Evolutionary conservation across 345 rosid genomes (phyloP), one percentile per base, ranked within the genome.

Genomic region (Acer yangbiense): DNA sequence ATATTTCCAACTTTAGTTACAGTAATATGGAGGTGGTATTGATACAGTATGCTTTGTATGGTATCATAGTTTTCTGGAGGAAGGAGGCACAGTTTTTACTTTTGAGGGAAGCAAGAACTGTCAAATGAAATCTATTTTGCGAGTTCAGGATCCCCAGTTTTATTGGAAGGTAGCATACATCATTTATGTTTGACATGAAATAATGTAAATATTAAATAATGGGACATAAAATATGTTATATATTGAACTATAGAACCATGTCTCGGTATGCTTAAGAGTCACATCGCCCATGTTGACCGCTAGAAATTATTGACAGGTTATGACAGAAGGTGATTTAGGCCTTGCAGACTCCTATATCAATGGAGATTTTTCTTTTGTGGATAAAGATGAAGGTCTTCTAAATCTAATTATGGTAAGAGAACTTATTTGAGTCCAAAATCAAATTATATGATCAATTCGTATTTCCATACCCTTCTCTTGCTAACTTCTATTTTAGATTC

Each of bases 291-390:
- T 82, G 66, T 77, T 69, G 43, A 55, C 18, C 16, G 41, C 67
- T 6, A 21, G 52, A 64, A 35, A 16, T 32, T 14, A 60, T 65
- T 76, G 23, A 62, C 82, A 94, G 98, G 92, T 94, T 73, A 90
- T 89, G 92, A 90, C 97, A 71, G 89, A 87, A 79, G 97, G 93
- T n/a, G 98, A 94, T 88, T 76, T 94, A 84, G 98, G 98, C 74
- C 87, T 94, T 3, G 98, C 97, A 43, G 96, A 94, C 84, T 90
- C 96, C 35, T 94, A 88, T 76, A 87, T 92, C 70, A 89, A 90
- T 69, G 93, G 94, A 20, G 95, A 93, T 82, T 90, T 91, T 76
- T 89, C 96, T 69, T 91, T 91, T 32, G 93, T 91, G 0, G 88
- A 94, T 77, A 91, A 86, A 85, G 88, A 90, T 74, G 82, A 80